Evolutionary conservation across 495 filamentous ascomycete genomes (phyloP), one percentile per base, ranked within the genome.

Genomic region (Aspergillus panamensis): DNA sequence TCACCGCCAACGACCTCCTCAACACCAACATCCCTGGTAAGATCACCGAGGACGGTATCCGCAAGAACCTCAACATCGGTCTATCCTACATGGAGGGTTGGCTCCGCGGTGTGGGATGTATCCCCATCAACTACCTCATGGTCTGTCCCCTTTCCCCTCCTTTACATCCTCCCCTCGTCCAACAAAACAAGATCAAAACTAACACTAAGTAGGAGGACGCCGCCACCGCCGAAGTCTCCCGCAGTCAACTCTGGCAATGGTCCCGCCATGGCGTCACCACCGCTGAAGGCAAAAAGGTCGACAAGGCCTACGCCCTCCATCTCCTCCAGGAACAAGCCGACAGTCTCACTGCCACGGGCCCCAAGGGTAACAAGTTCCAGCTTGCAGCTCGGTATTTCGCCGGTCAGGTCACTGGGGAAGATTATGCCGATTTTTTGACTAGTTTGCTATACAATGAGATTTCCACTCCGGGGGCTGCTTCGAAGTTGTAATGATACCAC

Each of bases 71-170:
- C 52, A 92, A 90, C 73, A 62, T 99, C 68, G 95, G 95, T 19
- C 84, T 99, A 1, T 86, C 88, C 52, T 99, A 99, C 75, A 99
- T 97, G 93, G 94, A 99, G 75, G 93, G 90, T 61, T 99, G 94
- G 94, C 81, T 97, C 31, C 88, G 91, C 56, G 95, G 92, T 16
- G 81, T 97, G 35, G 94, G 94, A 37, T 99, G 94, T 63, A 91
- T 99, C 55, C 95, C 94, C 17, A 97, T 99, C 76, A 97, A 99
- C 80, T 95, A 87, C 72, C 79, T 98, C n/a, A 99, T 99, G 94
- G 75, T 86, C 66, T 25, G 62, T 55, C 45, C 42, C 48, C 8
- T 19, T 44, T 13, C n/a, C 20, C 42, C 13, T n/a, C n/a, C n/a
- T n/a, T n/a, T n/a, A n/a, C n/a, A n/a, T n/a, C n/a, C n/a, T n/a